Evolutionary conservation across 306 rosid species (phyloP).

Genomic region (Prunus armeniaca): DNA sequence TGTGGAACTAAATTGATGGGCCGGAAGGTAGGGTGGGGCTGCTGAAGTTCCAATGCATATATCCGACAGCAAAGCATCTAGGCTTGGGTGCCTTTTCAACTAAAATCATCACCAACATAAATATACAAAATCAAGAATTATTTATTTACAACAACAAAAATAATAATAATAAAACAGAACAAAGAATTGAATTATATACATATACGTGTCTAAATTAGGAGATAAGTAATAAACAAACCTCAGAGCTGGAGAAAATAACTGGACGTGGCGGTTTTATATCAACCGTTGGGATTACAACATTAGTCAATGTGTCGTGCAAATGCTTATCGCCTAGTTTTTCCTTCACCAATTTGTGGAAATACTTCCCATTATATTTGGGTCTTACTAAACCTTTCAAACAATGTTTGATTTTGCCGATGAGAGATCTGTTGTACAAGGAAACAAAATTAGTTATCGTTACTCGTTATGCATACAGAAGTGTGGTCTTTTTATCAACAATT

Average conservation of each 20-base stretch:
- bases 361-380: not conserved
- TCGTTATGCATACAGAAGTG: not conserved
- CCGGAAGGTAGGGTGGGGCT: not conserved
- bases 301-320: not conserved
- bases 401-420: not conserved
- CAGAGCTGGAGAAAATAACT: not conserved
- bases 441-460: no score
- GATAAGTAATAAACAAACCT: not conserved
- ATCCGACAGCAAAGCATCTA: not conserved
- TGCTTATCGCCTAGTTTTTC: not conserved
- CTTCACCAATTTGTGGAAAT: not conserved
- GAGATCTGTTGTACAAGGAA: not conserved
- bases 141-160: no score
- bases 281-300: not conserved
- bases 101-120: no score
- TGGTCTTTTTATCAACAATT: not conserved
- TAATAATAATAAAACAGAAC: no score
- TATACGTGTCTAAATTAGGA: no score
- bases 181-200: no score
- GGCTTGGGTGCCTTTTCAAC: not conserved
- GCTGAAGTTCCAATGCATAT: not conserved
- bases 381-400: not conserved
- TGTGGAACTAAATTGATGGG: not conserved
- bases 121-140: no score
- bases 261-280: no score